Evolutionary conservation across 805 yeast species (phyloP).

Genomic region (Pichia cabralensis): DNA sequence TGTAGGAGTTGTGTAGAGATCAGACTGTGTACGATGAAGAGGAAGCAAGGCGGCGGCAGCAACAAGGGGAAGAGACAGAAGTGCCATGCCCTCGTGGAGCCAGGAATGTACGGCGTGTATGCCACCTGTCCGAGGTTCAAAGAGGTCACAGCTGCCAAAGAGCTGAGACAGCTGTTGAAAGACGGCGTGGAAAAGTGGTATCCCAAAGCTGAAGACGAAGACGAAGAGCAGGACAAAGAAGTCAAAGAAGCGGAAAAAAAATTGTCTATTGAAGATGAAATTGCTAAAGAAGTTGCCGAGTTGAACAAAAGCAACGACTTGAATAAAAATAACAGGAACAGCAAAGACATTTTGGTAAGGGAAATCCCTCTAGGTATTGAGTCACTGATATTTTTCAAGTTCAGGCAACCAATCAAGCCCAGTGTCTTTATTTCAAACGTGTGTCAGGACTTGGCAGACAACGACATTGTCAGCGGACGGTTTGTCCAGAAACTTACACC

Average conservation of each 20-base stretch:
- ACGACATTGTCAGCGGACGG: constrained; percentile 49
- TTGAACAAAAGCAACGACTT: constrained; percentile 30
- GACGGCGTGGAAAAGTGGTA: constrained; percentile 42
- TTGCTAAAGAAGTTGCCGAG: constrained; percentile 59
- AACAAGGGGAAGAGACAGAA: constrained; percentile 33
- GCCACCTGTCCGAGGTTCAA: constrained; percentile 81
- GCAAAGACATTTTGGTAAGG: constrained; percentile 37
- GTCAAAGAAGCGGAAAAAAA: constrained; percentile 24
- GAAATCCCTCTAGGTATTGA: constrained; percentile 66
- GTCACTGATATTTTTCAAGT: constrained; percentile 77
- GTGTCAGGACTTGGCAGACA: constrained; percentile 48
- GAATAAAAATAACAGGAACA: constrained; percentile 24
- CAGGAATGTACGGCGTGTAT: constrained; percentile 78
- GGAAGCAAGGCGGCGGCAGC: no score
- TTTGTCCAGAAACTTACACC: constrained; percentile 78
- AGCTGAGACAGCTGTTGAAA: constrained; percentile 47
- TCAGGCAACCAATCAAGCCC: constrained; percentile 71
- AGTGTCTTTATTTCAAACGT: constrained; percentile 55
- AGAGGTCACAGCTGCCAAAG: constrained; percentile 71
- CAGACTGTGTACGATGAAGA: constrained; percentile 59
- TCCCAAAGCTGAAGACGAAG: constrained; percentile 22
- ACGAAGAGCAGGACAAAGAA: constrained; percentile 6
- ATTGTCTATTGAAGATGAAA: constrained; percentile 64
- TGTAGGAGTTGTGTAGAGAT: constrained; percentile 53
- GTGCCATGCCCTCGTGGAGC: constrained; percentile 49